Conservation (phyloP, 352 stramenopile species). For the Elongisporangium undulatum region DNA sequence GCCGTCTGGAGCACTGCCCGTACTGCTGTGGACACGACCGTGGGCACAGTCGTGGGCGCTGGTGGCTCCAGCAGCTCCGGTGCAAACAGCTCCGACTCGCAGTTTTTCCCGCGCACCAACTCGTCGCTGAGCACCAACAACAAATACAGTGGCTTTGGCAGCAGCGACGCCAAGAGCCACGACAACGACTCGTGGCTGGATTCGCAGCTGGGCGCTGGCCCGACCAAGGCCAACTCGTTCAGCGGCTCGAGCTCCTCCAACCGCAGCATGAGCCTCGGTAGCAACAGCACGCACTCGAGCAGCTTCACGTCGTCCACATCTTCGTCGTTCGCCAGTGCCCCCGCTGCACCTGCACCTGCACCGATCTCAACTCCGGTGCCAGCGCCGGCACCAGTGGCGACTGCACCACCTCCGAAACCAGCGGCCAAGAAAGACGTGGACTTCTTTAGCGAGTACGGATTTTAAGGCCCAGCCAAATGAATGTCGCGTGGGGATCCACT, state of each 20-base stretch:
- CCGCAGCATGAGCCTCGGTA: conserved; percentile 6
- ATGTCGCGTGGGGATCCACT: background rate
- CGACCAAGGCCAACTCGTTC: conserved; percentile 30
- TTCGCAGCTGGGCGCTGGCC: conserved; percentile 32
- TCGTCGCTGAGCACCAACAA: conserved; percentile 38
- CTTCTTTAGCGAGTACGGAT: conserved; percentile 82
- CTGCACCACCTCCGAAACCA: conserved; percentile 22
- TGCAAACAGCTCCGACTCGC: conserved; percentile 15
- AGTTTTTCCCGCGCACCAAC: conserved; percentile 55
- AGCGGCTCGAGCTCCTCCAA: conserved; percentile 8
- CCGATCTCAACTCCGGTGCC: conserved; percentile 16
- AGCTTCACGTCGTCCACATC: conserved; percentile 45
- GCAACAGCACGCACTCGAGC: conserved; percentile 22
- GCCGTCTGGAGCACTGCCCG: conserved; percentile 63
- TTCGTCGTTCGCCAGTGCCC: conserved; percentile 28
- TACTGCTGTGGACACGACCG: conserved; percentile 45
- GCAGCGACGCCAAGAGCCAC: conserved; percentile 28
- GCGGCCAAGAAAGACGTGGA: conserved; percentile 79
- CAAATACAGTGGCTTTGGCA: conserved; percentile 67
- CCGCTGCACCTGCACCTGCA: conserved; percentile 13
- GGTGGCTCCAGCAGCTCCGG: conserved; percentile 9
- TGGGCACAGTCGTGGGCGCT: conserved; percentile 9
- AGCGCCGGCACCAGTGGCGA: conserved; percentile 13
- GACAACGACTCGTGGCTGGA: conserved; percentile 73
- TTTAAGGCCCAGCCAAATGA: conserved; percentile 23